These are phyloP conservation scores for Thozetella sp. DNA, from an alignment of 495 filamentous ascomycete genomes.

Conservation along the genomic window DNA sequence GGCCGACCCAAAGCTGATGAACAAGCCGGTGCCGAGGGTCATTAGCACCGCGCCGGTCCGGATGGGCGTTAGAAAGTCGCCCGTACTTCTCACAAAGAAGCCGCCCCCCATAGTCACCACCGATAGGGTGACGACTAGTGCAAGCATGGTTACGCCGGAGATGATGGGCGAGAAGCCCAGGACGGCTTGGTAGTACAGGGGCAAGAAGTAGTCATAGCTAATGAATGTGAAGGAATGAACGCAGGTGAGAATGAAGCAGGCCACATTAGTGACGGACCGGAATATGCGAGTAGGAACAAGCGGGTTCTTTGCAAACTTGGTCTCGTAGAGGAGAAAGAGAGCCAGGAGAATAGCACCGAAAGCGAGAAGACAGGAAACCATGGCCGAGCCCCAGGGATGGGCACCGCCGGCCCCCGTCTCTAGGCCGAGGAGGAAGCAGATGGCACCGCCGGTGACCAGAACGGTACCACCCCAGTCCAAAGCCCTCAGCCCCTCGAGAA, in stretches of 20 bases:
- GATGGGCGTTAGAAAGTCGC: slow-evolving; percentile 36
- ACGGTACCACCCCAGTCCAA: slow-evolving; percentile 70
- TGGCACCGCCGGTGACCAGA: slow-evolving; percentile 64
- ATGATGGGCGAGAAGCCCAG: slow-evolving; percentile 15
- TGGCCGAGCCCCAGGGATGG: slow-evolving; percentile 67
- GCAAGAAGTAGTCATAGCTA: slow-evolving; percentile 22
- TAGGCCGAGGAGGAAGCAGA: slow-evolving; percentile 75
- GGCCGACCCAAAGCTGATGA: slow-evolving; percentile 52
- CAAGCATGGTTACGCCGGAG: slow-evolving; percentile 22
- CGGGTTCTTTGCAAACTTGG: not conserved
- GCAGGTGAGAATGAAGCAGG: not conserved
- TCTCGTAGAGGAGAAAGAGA: slow-evolving; percentile 42
- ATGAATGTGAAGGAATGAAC: slow-evolving; percentile 19
- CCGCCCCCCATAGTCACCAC: not conserved
- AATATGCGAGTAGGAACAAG: not conserved
- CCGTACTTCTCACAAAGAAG: not conserved
- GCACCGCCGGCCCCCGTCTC: slow-evolving; percentile 65
- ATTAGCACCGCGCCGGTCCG: slow-evolving; percentile 55
- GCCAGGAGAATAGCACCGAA: slow-evolving; percentile 60
- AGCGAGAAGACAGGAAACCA: slow-evolving; percentile 70
- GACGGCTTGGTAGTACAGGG: slow-evolving; percentile 40
- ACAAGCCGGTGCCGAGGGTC: slow-evolving; percentile 62
- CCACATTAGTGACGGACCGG: not conserved
- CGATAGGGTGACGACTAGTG: not conserved
- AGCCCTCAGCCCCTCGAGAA: slow-evolving; percentile 63